Conservation (phyloP, 2,329 filamentous ascomycete genomes). For the Pseudocercospora pini-densiflorae region DNA sequence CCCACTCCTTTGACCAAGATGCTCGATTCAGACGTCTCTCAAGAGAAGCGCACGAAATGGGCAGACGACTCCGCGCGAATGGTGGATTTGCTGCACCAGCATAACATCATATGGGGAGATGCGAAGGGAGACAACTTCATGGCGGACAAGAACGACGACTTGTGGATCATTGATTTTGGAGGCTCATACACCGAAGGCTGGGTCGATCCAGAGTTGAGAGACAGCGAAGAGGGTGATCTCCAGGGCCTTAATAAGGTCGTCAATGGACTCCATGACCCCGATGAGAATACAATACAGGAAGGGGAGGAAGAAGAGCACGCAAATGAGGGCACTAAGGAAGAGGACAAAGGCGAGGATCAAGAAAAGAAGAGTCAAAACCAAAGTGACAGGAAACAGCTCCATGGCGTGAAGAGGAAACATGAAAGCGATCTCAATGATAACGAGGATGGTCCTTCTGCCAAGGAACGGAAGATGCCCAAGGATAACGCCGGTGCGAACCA, state of each 20-base stretch:
- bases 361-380: background rate
- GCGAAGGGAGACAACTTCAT: slow-evolving; percentile 48
- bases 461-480: slow-evolving; percentile 3
- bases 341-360: background rate
- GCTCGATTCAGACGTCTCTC: slow-evolving; percentile 37
- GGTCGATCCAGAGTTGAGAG: slow-evolving; percentile 42
- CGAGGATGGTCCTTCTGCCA: slow-evolving; percentile 2
- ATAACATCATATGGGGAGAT: slow-evolving; percentile 45
- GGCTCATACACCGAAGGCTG: slow-evolving; percentile 45
- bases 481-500: slow-evolving; percentile 7
- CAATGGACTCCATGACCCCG: slow-evolving; percentile 37
- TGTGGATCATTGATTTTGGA: slow-evolving; percentile 48
- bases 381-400: background rate
- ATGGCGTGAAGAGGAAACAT: slow-evolving; percentile 4
- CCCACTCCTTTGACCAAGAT: slow-evolving; percentile 39
- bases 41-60: slow-evolving; percentile 39
- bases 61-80: slow-evolving; percentile 36
- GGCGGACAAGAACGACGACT: slow-evolving; percentile 41
- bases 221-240: slow-evolving; percentile 43
- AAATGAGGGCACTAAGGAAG: slow-evolving; percentile 7
- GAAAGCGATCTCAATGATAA: background rate
- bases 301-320: slow-evolving; percentile 23
- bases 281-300: slow-evolving; percentile 22
- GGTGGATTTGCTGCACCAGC: slow-evolving; percentile 39
- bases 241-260: slow-evolving; percentile 38